Conservation (phyloP, 768 basidiomycete species). For the Suillus lakei region DNA sequence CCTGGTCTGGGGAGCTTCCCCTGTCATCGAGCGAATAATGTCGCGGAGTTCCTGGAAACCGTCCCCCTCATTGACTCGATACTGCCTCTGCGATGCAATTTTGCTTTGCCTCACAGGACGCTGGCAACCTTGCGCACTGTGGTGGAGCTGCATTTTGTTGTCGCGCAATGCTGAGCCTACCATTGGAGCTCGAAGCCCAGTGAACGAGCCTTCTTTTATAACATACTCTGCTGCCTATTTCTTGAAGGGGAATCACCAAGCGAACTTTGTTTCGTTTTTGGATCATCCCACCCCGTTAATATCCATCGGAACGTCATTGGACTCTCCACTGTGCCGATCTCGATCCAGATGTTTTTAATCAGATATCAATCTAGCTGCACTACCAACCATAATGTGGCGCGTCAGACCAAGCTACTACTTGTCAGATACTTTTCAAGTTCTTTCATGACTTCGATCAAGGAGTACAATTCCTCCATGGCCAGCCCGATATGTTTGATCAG, state of each 20-base stretch:
- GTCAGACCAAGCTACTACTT: not conserved
- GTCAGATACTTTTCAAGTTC: not conserved
- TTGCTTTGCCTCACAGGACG: constrained; percentile 10
- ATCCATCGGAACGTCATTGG: too few relatives aligned
- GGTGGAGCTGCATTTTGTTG: not conserved
- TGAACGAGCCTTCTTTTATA: not conserved
- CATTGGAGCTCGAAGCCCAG: not conserved
- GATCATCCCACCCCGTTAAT: too few relatives aligned
- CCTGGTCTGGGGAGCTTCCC: constrained; percentile 30
- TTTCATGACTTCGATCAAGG: not conserved
- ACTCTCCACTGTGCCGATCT: too few relatives aligned
- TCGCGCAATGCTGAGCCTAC: not conserved
- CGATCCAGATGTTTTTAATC: too few relatives aligned
- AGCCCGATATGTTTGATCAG: too few relatives aligned
- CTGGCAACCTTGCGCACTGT: not conserved
- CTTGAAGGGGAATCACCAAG: not conserved
- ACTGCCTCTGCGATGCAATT: constrained; percentile 29
- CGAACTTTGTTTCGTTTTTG: too few relatives aligned
- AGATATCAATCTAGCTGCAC: too few relatives aligned
- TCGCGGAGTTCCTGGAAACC: constrained; percentile 36
- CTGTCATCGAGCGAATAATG: constrained; percentile 27
- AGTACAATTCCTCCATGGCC: not conserved
- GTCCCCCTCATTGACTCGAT: constrained; percentile 35
- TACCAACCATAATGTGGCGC: too few relatives aligned
- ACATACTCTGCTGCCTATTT: not conserved